Evolutionary conservation across 352 stramenopile genomes (phyloP), one percentile per base, ranked within the genome.

Genomic region (Pythium dissimile): DNA sequence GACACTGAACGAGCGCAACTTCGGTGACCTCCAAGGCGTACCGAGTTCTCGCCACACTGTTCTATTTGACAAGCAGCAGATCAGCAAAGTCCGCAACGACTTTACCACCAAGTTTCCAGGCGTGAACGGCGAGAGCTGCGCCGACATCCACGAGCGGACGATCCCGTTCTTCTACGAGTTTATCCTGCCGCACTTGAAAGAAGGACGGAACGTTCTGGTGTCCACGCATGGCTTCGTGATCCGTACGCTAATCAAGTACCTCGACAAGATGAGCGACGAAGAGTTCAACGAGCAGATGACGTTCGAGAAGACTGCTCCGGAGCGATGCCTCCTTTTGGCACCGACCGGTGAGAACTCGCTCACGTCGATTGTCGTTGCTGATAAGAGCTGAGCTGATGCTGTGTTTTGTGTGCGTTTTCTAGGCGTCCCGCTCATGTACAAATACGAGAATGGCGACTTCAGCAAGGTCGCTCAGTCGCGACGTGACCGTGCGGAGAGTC

Each of bases 181-280:
- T 49, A 86, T 93, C 44, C 35, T 87, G 43, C 84, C 84, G 30
- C 84, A 93, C 53, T 56, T 93, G 49, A 69, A 73, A 23, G 77
- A 73, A 23, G 84, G 84, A 28, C 75, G 80, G 42, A 93, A 91
- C 46, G 84, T 93, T 21, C 66, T 93, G 13, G 66, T 93, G 11
- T 93, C 84, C 20, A 87, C 79, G 12, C 84, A 93, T 45, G 84
- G 84, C 18, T 93, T 93, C 59, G 84, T 91, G 42, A 90, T 93
- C 57, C 80, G 84, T 18, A 93, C 84, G 60, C 72, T 93, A 66
- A 87, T 93, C 59, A 93, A 93, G 64, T 65, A 89, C 57, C 64
- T 93, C 27, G 84, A 93, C 67, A 68, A 69, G 54, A 91, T 93
- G 79, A 75, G 85, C 55, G 77, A 88, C 16, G 54, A 76, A 18